Percentiles rank a stretch among this genome's conserved stretches.
These are phyloP conservation scores for Vanilla planifolia DNA, from an alignment of 106 monocot species.

Conservation along the genomic window DNA sequence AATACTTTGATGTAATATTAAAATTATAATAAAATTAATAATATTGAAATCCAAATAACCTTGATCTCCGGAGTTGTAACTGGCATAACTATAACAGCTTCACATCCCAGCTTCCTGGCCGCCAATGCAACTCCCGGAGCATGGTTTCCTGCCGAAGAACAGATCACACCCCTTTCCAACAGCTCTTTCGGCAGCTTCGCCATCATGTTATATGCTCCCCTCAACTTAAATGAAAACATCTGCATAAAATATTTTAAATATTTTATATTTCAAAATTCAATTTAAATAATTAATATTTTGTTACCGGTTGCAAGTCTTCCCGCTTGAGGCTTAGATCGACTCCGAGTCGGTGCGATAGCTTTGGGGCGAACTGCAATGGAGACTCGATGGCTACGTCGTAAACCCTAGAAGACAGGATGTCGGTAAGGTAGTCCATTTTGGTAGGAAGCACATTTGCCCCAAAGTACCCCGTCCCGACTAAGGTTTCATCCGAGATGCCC, in stretches of 20 bases:
- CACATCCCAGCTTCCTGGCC: conserved; percentile 58
- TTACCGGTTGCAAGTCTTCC: conserved; percentile 87
- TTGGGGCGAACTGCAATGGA: conserved; percentile 68
- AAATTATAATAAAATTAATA: too few species aligned
- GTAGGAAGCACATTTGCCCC: conserved; percentile 7
- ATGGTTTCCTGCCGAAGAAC: conserved; percentile 98
- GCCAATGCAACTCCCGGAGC: conserved; percentile 95
- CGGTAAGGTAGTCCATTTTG: conserved; percentile 66
- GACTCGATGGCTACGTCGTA: conserved; percentile 94
- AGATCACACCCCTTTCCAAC: conserved; percentile 83
- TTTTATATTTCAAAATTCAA: too few species aligned
- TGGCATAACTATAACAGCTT: conserved; percentile 96
- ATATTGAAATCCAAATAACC: conserved; percentile 27
- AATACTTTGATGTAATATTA: too few species aligned
- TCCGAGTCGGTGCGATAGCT: conserved; percentile 71
- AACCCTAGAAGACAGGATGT: conserved; percentile 64
- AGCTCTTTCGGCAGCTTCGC: conserved; percentile 68
- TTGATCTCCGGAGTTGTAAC: conserved; percentile 98
- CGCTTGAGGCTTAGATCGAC: conserved; percentile 73
- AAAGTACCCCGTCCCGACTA: neutral
- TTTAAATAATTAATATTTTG: conserved; percentile 1
- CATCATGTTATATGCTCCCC: conserved; percentile 99
- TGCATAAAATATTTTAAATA: conserved; percentile 7
- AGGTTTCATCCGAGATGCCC: conserved; percentile 26
- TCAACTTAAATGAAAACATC: conserved; percentile 97